A percentile compares a stretch with the other conserved stretches of the same genome.
Conservation (phyloP, 2,329 filamentous ascomycete genomes). For the Aureobasidium pullulans region DNA sequence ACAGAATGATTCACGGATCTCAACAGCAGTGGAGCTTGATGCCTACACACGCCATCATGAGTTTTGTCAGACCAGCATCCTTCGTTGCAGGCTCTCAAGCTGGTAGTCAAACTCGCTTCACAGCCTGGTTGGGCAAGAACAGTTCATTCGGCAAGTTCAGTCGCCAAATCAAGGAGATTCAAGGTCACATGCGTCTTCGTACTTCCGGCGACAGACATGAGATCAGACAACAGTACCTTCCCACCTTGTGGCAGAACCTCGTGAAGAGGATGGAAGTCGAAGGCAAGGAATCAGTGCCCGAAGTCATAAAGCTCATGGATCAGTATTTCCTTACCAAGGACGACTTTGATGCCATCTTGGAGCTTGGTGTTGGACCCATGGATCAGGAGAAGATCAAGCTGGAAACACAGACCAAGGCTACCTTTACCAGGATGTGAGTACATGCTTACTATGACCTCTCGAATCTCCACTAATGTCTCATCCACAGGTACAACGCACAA, state of each 20-base stretch:
- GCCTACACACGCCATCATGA: constrained; percentile 93
- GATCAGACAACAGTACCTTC: constrained; percentile 88
- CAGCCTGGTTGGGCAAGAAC: constrained; percentile 90
- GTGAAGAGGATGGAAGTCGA: constrained; percentile 66
- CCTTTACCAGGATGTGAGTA: constrained; percentile 80
- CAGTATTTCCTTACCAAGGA: constrained; percentile 92
- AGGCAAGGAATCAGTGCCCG: constrained; percentile 72
- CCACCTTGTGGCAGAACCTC: constrained; percentile 74
- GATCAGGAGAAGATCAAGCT: constrained; percentile 67
- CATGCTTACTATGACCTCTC: background rate
- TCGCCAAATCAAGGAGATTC: constrained; percentile 84
- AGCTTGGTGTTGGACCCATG: constrained; percentile 83
- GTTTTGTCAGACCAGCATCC: constrained; percentile 84
- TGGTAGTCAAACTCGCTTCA: constrained; percentile 64
- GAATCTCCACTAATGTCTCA: constrained; percentile 16
- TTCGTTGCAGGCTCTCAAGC: constrained; percentile 72
- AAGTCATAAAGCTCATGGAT: constrained; percentile 93
- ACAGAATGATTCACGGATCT: constrained; percentile 95
- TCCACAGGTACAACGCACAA: constrained; percentile 68
- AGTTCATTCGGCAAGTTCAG: constrained; percentile 71
- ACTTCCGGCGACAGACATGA: constrained; percentile 89
- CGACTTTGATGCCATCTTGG: constrained; percentile 86
- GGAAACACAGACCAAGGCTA: constrained; percentile 75
- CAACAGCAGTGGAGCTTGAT: constrained; percentile 98
- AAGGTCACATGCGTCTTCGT: constrained; percentile 90